Base-by-base conservation (phyloP, 805 yeast genomes). In the Wickerhamiella sergipiensis region DNA sequence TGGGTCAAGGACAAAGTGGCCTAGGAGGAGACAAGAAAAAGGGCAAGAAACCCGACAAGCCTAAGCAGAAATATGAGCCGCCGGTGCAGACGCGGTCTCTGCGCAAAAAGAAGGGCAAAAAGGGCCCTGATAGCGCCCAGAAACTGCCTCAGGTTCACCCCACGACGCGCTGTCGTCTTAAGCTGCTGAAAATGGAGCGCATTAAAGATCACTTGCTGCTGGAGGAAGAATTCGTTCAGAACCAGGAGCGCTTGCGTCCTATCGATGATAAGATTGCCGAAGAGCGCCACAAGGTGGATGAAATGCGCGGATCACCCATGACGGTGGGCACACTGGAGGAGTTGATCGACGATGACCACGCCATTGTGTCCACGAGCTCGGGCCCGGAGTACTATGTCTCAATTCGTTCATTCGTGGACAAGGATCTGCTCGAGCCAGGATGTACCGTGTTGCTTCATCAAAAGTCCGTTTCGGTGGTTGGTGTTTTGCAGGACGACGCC, bases 311-410 rank as follows among this genome's bases (percentile, higher is more conserved):
- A 6, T 80, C 86, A 44, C 98, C 98, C 51, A 83, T 92, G 85
- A 83, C 95, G 42, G 84, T 92, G 55, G 98, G 98, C 47, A 88
- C 96, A 2, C 74, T 92, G 61, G 98, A 92, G 66, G 98, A 92
- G 71, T 86, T 92, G 55, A 86, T 92, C 59, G 98, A 92, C 64
- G 98, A 92, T 67, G 98, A 92, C 65, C 98, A 92, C 68, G 98
- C 98, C 18, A 92, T 92, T 72, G 97, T 92, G 45, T 87, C 96
- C 46, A 81, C 94, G 50, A 81, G 94, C 6, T 87, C 95, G 12
- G 97, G 97, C 21, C 95, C 97, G 6, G 98, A 92, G 69, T 92
- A 89, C 68, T 92, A 92, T 65, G 98, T 92, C 36, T 83, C 95
- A 6, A 92, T 92, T 59, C 73, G 94, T 69, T 86, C 96, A 10